phyloP scores from a whole-genome alignment of 306 rosid genomes.

The Cucumis hystrix region DNA sequence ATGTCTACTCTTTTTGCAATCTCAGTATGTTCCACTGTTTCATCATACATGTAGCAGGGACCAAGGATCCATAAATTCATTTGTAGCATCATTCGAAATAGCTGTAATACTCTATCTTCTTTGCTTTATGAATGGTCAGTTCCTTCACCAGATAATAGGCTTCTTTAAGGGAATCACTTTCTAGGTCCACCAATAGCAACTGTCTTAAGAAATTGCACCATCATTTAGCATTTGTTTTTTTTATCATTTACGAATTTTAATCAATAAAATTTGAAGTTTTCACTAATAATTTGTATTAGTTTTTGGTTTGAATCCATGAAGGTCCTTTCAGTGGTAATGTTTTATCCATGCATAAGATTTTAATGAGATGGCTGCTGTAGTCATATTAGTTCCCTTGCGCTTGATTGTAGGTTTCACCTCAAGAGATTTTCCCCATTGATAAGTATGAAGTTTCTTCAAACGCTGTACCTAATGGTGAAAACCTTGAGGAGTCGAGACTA shows the following conservation, averaged over 20 bases:
- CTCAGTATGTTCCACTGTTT: neutral
- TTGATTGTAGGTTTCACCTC: conserved; percentile 58
- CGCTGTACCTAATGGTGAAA: conserved; percentile 32
- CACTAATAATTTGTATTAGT: neutral
- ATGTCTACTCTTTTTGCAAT: neutral
- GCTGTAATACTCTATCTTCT: neutral
- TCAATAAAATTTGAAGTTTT: neutral
- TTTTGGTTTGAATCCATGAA: neutral
- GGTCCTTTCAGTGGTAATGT: neutral
- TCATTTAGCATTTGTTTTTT: neutral
- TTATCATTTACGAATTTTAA: neutral
- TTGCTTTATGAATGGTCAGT: neutral
- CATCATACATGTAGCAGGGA: conserved; percentile 2
- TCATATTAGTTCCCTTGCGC: neutral
- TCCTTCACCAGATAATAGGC: neutral
- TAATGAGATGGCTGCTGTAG: neutral
- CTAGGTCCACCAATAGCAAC: neutral
- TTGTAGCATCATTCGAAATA: neutral
- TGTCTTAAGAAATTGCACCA: neutral
- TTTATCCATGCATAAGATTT: neutral
- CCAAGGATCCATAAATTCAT: neutral
- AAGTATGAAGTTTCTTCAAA: conserved; percentile 45
- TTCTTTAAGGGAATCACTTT: neutral
- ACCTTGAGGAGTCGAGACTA: conserved; percentile 35
- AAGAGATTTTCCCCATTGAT: conserved; percentile 60